Base-by-base conservation (phyloP, 2,329 filamentous ascomycete species). In the Peltaster fructicola region DNA sequence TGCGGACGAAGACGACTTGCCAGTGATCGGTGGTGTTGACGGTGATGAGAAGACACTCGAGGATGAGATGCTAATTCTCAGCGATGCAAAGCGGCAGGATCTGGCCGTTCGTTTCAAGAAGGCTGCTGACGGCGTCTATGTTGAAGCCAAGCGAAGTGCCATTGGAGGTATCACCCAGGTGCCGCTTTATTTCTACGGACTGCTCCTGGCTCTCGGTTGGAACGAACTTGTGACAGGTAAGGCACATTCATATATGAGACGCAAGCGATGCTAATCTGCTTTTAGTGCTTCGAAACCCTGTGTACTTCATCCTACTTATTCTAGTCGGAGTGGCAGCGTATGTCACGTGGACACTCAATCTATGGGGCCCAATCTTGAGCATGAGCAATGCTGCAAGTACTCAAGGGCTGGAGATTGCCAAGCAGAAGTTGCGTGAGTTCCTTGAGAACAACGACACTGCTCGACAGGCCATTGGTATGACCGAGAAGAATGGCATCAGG, bases 51-150 rank as follows among this genome's bases (percentile, higher is more conserved):
- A 88, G 64, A 90, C 77, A 35, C 57, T 93, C 12, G 84, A 93
- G 44, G 88, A 95, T 48, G 88, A 98, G 54, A 92, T 90, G 72
- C 88, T 79, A 0, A 69, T 95, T n/a, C 63, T 98, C 22, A 76
- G 74, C 43, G 85, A 95, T 52, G 65, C 71, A 36, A 92, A 93
- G 56, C 69, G 79, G 31, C 79, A 91, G 47, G 84, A 98, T 47
- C 65, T 98, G 14, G 80, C 82, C 7, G 76, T 91, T 8, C 68
- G 88, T 27, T 98, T 98, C 65, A 95, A 93, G 65, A 95, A 95
- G 65, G 88, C 81, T 17, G 88, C 88, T 1, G 88, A 98, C 47
- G 88, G 84, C 6, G 85, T 98, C 4, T 98, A 92, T 43, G 84
- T 98, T 20, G 88, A 98, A 57, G 88, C 88, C 24, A 98, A 98